A percentile compares a stretch with the other conserved stretches of the same genome.
Evolutionary conservation across 1,284 basidiomycete genomes (phyloP).

Genomic region (Tilletia caries): DNA sequence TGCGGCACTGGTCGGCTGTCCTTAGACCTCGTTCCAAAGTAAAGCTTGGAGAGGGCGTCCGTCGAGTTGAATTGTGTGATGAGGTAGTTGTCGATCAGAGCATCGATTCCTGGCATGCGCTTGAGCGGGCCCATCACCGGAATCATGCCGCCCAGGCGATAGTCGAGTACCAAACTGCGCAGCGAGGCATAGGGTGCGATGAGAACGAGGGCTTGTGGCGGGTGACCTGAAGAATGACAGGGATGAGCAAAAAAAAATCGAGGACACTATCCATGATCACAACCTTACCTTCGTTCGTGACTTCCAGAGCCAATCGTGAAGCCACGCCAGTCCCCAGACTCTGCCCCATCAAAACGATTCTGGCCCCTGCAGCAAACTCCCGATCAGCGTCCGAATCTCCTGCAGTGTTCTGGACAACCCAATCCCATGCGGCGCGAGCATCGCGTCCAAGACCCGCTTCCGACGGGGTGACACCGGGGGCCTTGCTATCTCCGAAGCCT

Average conservation of each 20-base stretch:
- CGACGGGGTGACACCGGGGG: constrained; percentile 61
- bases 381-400: not conserved
- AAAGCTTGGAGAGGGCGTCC: constrained; percentile 18
- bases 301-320: constrained; percentile 63
- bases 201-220: constrained; percentile 66
- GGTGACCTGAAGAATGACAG: constrained; percentile 29
- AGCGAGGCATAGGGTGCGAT: constrained; percentile 75
- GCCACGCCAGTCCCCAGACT: constrained; percentile 77
- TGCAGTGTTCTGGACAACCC: constrained; percentile 59
- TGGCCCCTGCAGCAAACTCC: constrained; percentile 52
- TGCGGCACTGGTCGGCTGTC: constrained; percentile 61
- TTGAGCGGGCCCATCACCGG: constrained; percentile 71
- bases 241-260: not conserved
- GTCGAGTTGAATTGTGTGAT: constrained; percentile 61
- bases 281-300: constrained; percentile 60
- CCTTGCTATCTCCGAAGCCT: constrained; percentile 85
- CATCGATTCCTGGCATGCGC: constrained; percentile 66
- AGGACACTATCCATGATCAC: not conserved
- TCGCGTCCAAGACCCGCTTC: constrained; percentile 73
- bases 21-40: constrained; percentile 12
- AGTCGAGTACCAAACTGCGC: constrained; percentile 66
- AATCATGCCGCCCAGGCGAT: constrained; percentile 60
- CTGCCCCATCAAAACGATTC: constrained; percentile 73
- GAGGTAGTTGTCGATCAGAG: constrained; percentile 64
- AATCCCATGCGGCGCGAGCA: constrained; percentile 76